phyloP scores from a whole-genome alignment of 768 basidiomycete species.

The Rhizopogon sp. region DNA sequence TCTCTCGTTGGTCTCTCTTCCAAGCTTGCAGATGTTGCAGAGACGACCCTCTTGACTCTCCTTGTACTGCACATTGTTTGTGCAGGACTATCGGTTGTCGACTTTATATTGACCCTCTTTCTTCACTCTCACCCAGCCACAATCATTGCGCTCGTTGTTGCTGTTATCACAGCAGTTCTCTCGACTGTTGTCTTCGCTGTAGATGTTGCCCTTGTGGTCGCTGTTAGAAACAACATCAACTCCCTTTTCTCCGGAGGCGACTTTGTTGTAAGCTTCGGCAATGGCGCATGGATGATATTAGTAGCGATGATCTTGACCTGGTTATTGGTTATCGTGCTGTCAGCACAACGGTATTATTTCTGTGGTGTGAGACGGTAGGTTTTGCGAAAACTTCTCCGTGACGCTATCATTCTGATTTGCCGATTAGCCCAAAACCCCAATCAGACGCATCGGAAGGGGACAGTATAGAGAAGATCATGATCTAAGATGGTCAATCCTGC shows the following conservation, averaged over 20 bases:
- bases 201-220: slow-evolving; percentile 58
- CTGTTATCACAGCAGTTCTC: slow-evolving; percentile 53
- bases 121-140: slow-evolving; percentile 50
- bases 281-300: slow-evolving; percentile 71
- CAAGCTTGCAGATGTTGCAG: slow-evolving; percentile 38
- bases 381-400: not conserved
- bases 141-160: slow-evolving; percentile 53
- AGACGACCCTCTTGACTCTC: slow-evolving; percentile 45
- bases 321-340: slow-evolving; percentile 56
- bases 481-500: not conserved
- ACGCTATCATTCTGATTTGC: not conserved
- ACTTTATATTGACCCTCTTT: slow-evolving; percentile 51
- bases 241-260: slow-evolving; percentile 30
- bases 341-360: slow-evolving; percentile 61
- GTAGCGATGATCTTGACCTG: slow-evolving; percentile 50
- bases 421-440: not conserved
- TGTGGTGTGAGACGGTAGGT: slow-evolving; percentile 52
- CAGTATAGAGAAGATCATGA: not conserved
- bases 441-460: not conserved
- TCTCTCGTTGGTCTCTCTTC: slow-evolving; percentile 39
- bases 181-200: slow-evolving; percentile 51
- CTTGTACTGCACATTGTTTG: slow-evolving; percentile 69
- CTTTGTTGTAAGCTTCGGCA: slow-evolving; percentile 54
- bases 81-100: slow-evolving; percentile 52
- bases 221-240: slow-evolving; percentile 41